Evolutionary conservation across 2,329 filamentous ascomycete genomes (phyloP), one percentile per base, ranked within the genome.

Genomic region (Trichoderma citrinoviride): DNA sequence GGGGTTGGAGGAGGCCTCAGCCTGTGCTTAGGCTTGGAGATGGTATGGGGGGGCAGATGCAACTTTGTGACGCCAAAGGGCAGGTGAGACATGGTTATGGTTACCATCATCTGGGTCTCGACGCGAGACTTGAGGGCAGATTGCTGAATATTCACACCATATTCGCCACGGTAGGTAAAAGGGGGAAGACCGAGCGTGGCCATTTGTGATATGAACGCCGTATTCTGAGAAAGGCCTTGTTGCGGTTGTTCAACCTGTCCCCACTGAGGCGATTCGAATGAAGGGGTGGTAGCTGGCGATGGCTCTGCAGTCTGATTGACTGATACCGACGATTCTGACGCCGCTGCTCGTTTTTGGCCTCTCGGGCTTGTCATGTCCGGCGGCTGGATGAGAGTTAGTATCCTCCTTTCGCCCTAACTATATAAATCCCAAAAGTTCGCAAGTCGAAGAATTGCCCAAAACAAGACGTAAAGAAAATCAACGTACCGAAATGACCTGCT

Each of bases 41-140:
- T 95, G 0, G 92, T 96, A 74, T 97, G 89, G 3, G 90, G 87
- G 5, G 94, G 95, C 17, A 99, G 84, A 72, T 96, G 93, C 57
- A 98, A 80, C 74, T 90, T 92, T 68, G 89, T 91, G 65, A 93
- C 86, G 12, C 90, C 90, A 0, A 83, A 79, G 1, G 93, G 93
- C 53, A 96, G 80, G 21, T 90, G 87, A 65, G 87, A 89, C 44
- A 98, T 78, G 0, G 88, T 90, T 77, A 98, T 83, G 71, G 89
- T 89, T 70, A 97, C 92, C 8, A 91, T 91, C 70, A 98, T 97
- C 74, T 98, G 95, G 0, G 95, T 98, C 79, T 99, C 95, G 19
- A 98, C 95, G 23, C 95, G 88, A 17, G 93, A 97, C 77, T 97
- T 98, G 64, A 86, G 75, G 5, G 89, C 89, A 3, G 87, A 90